These are phyloP conservation scores for Coemansia sp. DNA, from an alignment of 192 early-diverging fungal genomes.

Conservation along the genomic window DNA sequence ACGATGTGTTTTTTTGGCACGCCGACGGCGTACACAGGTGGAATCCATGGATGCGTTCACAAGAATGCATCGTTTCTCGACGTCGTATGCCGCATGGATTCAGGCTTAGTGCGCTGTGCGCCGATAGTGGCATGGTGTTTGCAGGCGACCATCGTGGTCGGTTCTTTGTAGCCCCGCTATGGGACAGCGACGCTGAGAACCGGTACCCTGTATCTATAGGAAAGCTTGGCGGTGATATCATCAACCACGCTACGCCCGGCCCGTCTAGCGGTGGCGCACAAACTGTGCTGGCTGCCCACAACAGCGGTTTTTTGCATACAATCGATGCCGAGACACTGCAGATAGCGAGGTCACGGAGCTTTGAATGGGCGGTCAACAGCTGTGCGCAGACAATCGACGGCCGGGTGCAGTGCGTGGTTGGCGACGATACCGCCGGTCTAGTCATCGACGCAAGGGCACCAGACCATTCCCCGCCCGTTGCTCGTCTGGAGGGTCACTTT, in stretches of 20 bases:
- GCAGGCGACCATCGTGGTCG: conserved; percentile 43
- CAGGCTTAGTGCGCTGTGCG: conserved; percentile 37
- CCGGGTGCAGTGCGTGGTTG: conserved; percentile 48
- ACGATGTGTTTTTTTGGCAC: conserved; percentile 47
- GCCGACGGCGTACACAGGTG: conserved; percentile 32
- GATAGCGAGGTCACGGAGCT: neutral
- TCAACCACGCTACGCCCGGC: conserved; percentile 36
- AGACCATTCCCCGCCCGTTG: conserved; percentile 1
- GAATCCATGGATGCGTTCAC: conserved; percentile 32
- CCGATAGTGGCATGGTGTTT: conserved; percentile 35
- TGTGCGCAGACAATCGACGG: conserved; percentile 19
- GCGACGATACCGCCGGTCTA: conserved; percentile 31
- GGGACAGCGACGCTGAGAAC: conserved; percentile 12
- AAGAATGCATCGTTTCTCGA: conserved; percentile 21
- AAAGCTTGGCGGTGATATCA: conserved; percentile 26
- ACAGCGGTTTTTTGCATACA: conserved; percentile 21
- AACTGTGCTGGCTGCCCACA: conserved; percentile 25
- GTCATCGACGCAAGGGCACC: conserved; percentile 33
- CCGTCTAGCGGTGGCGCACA: conserved; percentile 5
- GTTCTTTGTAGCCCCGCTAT: conserved; percentile 26
- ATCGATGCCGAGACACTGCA: conserved; percentile 18
- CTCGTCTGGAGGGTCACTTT: conserved; percentile 35
- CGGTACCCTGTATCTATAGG: neutral
- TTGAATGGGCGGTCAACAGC: conserved; percentile 52
- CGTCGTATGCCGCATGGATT: conserved; percentile 23